Conservation (phyloP, 345 rosid genomes). For the Arabidopsis suecica region DNA sequence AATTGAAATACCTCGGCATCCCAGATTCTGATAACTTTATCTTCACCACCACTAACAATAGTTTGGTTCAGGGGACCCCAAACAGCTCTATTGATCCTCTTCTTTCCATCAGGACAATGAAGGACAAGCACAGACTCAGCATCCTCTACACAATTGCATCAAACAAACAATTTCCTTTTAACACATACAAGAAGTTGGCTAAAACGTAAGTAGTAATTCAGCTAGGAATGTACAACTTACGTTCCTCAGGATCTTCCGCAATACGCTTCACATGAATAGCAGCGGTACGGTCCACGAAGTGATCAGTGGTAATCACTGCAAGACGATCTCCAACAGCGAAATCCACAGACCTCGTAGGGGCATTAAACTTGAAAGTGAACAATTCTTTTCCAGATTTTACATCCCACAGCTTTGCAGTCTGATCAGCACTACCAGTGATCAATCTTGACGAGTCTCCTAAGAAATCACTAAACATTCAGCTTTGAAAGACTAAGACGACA, state of each 20-base stretch:
- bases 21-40: slow-evolving; percentile 82
- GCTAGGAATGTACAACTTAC: slow-evolving; percentile 48
- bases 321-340: slow-evolving; percentile 85
- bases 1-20: slow-evolving; percentile 73
- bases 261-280: slow-evolving; percentile 89
- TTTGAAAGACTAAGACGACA: background rate
- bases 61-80: slow-evolving; percentile 94
- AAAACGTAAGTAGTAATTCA: background rate
- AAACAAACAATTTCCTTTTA: background rate
- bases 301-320: slow-evolving; percentile 89
- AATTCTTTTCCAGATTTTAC: slow-evolving; percentile 73
- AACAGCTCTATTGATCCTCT: slow-evolving; percentile 78
- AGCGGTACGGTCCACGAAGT: slow-evolving; percentile 86
- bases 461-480: slow-evolving; percentile 1
- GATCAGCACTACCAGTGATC: slow-evolving; percentile 95
- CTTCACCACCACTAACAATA: slow-evolving; percentile 91
- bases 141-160: slow-evolving; percentile 55
- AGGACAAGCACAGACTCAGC: slow-evolving; percentile 69
- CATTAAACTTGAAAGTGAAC: slow-evolving; percentile 70
- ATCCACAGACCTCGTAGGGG: slow-evolving; percentile 91
- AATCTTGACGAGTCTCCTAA: slow-evolving; percentile 77
- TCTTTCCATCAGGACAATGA: slow-evolving; percentile 76
- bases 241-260: slow-evolving; percentile 64
- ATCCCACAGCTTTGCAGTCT: slow-evolving; percentile 87
- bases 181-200: slow-evolving; percentile 5